Percentiles rank a stretch among this genome's conserved stretches.
Conservation (phyloP, 2,329 filamentous ascomycete species). For the Ambrosiella cleistominuta region DNA sequence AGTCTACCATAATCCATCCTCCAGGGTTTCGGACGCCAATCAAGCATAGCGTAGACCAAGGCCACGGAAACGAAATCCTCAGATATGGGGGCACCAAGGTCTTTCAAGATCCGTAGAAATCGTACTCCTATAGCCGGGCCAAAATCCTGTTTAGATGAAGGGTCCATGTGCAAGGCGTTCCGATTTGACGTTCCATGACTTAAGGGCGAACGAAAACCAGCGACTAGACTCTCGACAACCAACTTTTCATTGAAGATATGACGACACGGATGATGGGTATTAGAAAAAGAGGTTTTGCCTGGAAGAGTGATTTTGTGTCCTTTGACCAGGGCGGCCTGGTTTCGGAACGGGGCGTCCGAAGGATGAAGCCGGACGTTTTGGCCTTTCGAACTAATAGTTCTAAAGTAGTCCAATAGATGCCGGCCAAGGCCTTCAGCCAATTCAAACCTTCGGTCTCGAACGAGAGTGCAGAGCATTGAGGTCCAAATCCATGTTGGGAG, state of each 20-base stretch:
- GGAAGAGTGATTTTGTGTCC: slow-evolving; percentile 3
- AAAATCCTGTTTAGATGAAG: not conserved
- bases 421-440: slow-evolving; percentile 2
- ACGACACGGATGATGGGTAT: slow-evolving; percentile 8
- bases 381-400: not conserved
- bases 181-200: not conserved
- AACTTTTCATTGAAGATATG: slow-evolving; percentile 11
- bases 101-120: slow-evolving; percentile 5
- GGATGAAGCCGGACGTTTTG: slow-evolving; percentile 7
- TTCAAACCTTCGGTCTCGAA: not conserved
- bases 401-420: not conserved
- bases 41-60: slow-evolving; percentile 8
- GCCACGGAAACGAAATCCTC: slow-evolving; percentile 4
- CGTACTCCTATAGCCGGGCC: slow-evolving; percentile 10
- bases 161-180: not conserved
- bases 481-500: slow-evolving; percentile 6
- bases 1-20: slow-evolving; percentile 1
- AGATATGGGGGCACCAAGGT: slow-evolving; percentile 4
- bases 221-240: slow-evolving; percentile 7
- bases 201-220: slow-evolving; percentile 8
- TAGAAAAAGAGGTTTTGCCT: slow-evolving; percentile 1
- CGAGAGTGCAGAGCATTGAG: slow-evolving; percentile 1
- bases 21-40: slow-evolving; percentile 12
- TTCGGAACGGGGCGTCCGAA: slow-evolving; percentile 9
- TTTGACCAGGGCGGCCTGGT: not conserved